phyloP scores from a whole-genome alignment of 2,329 filamentous ascomycete genomes.

The Kalmusia sp. region DNA sequence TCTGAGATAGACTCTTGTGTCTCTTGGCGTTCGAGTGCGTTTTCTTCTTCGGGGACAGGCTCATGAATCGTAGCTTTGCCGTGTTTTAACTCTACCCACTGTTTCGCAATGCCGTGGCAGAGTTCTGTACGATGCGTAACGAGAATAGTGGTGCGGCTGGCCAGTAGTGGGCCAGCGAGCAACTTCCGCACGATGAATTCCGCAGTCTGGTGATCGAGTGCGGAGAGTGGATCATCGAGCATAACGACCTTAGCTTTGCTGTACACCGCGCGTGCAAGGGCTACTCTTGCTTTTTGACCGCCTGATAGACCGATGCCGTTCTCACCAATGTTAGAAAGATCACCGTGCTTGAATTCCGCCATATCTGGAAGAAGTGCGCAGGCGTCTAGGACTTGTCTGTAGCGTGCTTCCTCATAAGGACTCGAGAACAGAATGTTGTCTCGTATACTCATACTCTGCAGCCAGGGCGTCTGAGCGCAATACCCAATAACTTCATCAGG shows the following conservation, averaged over 20 bases:
- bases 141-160: conserved; percentile 62
- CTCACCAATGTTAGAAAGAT: conserved; percentile 67
- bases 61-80: conserved; percentile 59
- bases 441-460: conserved; percentile 73
- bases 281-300: conserved; percentile 66
- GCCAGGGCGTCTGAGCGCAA: conserved; percentile 71
- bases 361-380: conserved; percentile 69
- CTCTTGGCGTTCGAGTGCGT: conserved; percentile 49
- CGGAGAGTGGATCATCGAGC: conserved; percentile 66
- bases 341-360: conserved; percentile 67
- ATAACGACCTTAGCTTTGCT: conserved; percentile 62
- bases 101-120: conserved; percentile 73
- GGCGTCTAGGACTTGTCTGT: conserved; percentile 70
- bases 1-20: conserved; percentile 47
- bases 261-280: conserved; percentile 67
- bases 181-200: conserved; percentile 66
- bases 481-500: conserved; percentile 67
- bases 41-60: conserved; percentile 54
- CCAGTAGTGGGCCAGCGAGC: conserved; percentile 61
- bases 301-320: conserved; percentile 68
- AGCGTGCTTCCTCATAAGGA: conserved; percentile 73
- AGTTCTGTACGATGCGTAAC: conserved; percentile 74
- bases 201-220: conserved; percentile 69
- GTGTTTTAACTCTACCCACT: conserved; percentile 73
- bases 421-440: conserved; percentile 72